These are phyloP conservation scores for Leccinum fuscescens DNA, from an alignment of 1,284 basidiomycete species.

Conservation along the genomic window DNA sequence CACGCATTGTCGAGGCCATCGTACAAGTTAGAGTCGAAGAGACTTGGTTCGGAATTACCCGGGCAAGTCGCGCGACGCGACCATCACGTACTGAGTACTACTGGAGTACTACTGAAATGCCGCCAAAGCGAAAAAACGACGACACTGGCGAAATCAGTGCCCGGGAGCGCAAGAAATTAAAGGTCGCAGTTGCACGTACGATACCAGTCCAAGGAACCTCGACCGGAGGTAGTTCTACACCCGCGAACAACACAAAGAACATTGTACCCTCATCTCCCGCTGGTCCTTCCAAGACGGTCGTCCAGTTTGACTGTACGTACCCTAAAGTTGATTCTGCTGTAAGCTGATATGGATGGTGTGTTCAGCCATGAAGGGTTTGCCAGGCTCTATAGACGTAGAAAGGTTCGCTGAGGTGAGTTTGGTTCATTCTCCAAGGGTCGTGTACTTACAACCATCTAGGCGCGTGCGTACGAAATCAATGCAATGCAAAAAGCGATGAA, in stretches of 20 bases:
- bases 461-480: conserved; percentile 81
- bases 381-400: conserved; percentile 80
- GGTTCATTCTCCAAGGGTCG: neutral
- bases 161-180: conserved; percentile 67
- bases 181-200: conserved; percentile 58
- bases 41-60: conserved; percentile 26
- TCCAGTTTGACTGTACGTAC: conserved; percentile 41
- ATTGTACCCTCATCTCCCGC: conserved; percentile 27
- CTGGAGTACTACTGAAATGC: conserved; percentile 34
- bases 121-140: conserved; percentile 52
- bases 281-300: conserved; percentile 39
- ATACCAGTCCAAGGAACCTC: conserved; percentile 57
- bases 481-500: conserved; percentile 87
- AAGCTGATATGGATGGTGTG: neutral
- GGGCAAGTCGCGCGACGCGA: conserved; percentile 9
- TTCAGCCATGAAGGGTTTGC: conserved; percentile 59
- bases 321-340: neutral
- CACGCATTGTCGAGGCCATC: conserved; percentile 44
- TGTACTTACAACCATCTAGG: conserved; percentile 41
- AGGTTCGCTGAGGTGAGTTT: conserved; percentile 74
- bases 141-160: conserved; percentile 39
- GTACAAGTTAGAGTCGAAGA: conserved; percentile 1
- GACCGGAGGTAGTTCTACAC: conserved; percentile 15
- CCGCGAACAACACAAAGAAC: conserved; percentile 13
- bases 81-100: neutral